Percentiles rank a stretch among this genome's conserved stretches.
phyloP scores from a whole-genome alignment of 2,329 filamentous ascomycete genomes.

The Alternaria hordeiaustralica region DNA sequence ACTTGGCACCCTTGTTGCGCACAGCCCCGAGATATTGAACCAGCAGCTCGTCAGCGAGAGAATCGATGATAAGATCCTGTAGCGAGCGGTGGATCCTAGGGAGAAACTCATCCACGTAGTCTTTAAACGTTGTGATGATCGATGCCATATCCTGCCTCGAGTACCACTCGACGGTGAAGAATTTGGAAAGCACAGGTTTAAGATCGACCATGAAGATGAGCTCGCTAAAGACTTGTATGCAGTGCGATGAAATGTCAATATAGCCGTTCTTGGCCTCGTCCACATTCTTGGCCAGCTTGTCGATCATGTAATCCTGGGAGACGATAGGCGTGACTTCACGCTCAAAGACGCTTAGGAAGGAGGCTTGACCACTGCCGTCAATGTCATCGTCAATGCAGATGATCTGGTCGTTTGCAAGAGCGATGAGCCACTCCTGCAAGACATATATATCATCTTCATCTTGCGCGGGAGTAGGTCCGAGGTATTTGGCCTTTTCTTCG shows the following conservation, averaged over 20 bases:
- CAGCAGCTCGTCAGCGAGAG: constrained; percentile 89
- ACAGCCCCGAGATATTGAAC: constrained; percentile 83
- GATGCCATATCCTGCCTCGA: constrained; percentile 84
- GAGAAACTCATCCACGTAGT: constrained; percentile 90
- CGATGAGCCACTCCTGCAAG: constrained; percentile 88
- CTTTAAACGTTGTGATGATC: constrained; percentile 92
- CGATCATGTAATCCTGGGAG: constrained; percentile 74
- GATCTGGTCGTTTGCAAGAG: constrained; percentile 97
- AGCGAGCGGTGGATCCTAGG: constrained; percentile 84
- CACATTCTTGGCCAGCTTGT: constrained; percentile 73
- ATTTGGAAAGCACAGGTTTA: constrained; percentile 78
- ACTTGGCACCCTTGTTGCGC: constrained; percentile 88
- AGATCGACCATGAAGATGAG: constrained; percentile 94
- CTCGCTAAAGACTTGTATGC: constrained; percentile 83
- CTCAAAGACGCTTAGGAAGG: constrained; percentile 86
- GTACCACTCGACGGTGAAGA: constrained; percentile 95
- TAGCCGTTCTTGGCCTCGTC: constrained; percentile 84
- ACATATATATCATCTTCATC: constrained; percentile 81
- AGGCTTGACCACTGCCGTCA: constrained; percentile 66
- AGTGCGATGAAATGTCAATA: constrained; percentile 92
- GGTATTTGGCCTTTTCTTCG: constrained; percentile 80
- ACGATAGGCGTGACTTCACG: constrained; percentile 83
- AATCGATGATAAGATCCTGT: constrained; percentile 89
- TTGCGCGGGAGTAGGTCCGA: constrained; percentile 51
- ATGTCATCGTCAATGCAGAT: constrained; percentile 88